Evolutionary conservation across 2,329 filamentous ascomycete species (phyloP).

Genomic region (Microthyrium microscopicum): DNA sequence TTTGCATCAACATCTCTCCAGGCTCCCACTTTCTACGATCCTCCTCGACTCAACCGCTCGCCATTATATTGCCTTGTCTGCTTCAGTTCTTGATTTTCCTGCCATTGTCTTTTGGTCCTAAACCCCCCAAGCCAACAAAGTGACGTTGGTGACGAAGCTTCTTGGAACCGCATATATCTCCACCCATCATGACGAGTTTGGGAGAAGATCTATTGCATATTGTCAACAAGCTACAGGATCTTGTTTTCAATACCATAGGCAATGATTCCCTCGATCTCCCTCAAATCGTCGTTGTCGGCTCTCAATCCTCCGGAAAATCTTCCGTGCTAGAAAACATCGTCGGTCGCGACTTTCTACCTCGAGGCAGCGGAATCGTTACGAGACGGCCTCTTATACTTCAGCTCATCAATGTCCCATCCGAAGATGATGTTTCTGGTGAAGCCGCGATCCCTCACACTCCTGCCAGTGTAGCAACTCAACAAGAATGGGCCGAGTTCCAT

Average conservation of each 20-base stretch:
- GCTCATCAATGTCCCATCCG: constrained; percentile 83
- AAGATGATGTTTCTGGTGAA: constrained; percentile 52
- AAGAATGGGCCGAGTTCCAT: constrained; percentile 89
- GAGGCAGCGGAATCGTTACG: constrained; percentile 93
- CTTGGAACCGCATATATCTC: too few relatives aligned
- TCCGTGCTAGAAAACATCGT: constrained; percentile 98
- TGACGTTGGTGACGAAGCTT: too few relatives aligned
- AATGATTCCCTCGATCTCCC: constrained; percentile 95
- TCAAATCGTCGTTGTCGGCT: constrained; percentile 97
- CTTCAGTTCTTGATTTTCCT: too few relatives aligned
- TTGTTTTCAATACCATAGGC: constrained; percentile 99
- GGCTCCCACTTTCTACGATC: too few relatives aligned
- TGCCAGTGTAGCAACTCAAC: constrained; percentile 49
- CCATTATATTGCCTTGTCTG: too few relatives aligned
- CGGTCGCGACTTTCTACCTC: constrained; percentile 87
- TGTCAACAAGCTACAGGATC: constrained; percentile 95
- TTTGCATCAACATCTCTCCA: too few relatives aligned
- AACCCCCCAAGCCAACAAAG: too few relatives aligned
- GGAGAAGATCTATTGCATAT: constrained; percentile 89
- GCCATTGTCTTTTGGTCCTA: too few relatives aligned
- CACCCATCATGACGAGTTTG: constrained; percentile 79
- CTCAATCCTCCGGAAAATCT: constrained; percentile 95
- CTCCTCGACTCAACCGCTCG: too few relatives aligned
- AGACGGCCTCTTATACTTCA: constrained; percentile 87
- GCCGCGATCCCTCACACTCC: constrained; percentile 58